Conservation (phyloP, 2,329 filamentous ascomycete species). For the Calycina herbarum region DNA sequence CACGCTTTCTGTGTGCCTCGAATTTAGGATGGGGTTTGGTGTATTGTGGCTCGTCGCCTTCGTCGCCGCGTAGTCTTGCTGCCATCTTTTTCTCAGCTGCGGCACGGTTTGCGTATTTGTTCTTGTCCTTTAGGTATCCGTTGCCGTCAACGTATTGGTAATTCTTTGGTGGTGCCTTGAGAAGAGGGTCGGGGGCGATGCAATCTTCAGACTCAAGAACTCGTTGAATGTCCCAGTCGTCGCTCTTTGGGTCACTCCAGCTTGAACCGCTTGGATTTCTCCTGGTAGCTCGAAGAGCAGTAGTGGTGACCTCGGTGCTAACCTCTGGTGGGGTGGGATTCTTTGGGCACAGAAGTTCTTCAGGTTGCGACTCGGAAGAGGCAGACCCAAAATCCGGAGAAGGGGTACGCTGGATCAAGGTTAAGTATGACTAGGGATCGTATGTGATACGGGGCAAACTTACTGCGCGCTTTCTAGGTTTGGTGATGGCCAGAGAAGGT, state of each 20-base stretch:
- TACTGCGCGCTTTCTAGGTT: not conserved
- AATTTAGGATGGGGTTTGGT: slow-evolving; percentile 29
- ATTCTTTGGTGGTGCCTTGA: slow-evolving; percentile 22
- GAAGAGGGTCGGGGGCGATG: slow-evolving; percentile 24
- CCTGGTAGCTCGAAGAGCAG: not conserved
- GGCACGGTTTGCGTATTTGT: slow-evolving; percentile 20
- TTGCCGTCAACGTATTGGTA: slow-evolving; percentile 22
- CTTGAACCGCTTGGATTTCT: not conserved
- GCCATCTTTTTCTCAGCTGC: not conserved
- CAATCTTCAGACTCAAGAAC: slow-evolving; percentile 23
- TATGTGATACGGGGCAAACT: not conserved
- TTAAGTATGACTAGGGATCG: not conserved
- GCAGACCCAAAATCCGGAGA: not conserved
- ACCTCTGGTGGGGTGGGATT: not conserved
- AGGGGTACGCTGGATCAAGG: not conserved
- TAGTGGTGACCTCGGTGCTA: not conserved
- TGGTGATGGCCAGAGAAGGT: not conserved
- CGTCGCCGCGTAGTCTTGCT: not conserved
- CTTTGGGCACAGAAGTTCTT: not conserved
- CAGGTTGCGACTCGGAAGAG: not conserved
- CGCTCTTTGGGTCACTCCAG: slow-evolving; percentile 28
- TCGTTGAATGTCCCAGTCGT: slow-evolving; percentile 25
- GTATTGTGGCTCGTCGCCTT: not conserved
- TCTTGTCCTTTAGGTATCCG: slow-evolving; percentile 23
- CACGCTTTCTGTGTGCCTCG: slow-evolving; percentile 24